Base-by-base conservation (phyloP, 192 early-diverging fungal species). In the Neocallimastix lanati region DNA sequence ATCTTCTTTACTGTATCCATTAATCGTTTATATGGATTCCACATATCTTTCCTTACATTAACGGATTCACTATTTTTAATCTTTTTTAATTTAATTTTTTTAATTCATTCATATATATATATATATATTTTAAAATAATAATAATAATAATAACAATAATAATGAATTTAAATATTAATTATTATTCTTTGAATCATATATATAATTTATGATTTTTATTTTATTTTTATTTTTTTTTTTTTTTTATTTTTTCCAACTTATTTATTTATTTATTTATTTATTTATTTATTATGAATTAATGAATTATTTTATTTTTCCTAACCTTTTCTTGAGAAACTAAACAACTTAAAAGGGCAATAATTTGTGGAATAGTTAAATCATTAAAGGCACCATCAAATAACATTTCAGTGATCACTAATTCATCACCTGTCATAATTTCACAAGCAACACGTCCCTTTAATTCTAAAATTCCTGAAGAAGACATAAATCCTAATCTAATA, bases 391-490 rank as follows among this genome's bases (percentile, higher is more conserved):
- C 94, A 82, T 96, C 92, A 86, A 99, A 94, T 35, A 99, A 92
- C 91, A 99, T 92, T 87, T 99, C 97, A 0, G 96, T 97, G 81
- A 99, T 87, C 79, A 98, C 81, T 76, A 99, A 85, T 85, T 97
- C 96, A 85, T 98, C 96, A 18, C 96, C 97, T 16, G 93, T 88
- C 18, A 92, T 93, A 76, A 99, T 94, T 86, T 99, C 96, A 82
- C 97, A 99, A 4, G 97, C 97, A 11, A 99, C 97, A 28, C 96
- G 92, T 40, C 97, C 97, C 85, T 99, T 99, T 87, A 98, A 92
- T 79, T 96, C 94, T 81, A 99, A 93, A 12, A 97, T 93, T 83
- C 95, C 97, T 28, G 88, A 85, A 0, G 84, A 84, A 13, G 91
- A 92, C 0, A 92, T 94, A 84, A 93, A 98, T 7, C 94, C 95